A percentile compares a stretch with the other conserved stretches of the same genome.
Evolutionary conservation across 768 basidiomycete genomes (phyloP).

Genomic region (Lactarius akahatsu): DNA sequence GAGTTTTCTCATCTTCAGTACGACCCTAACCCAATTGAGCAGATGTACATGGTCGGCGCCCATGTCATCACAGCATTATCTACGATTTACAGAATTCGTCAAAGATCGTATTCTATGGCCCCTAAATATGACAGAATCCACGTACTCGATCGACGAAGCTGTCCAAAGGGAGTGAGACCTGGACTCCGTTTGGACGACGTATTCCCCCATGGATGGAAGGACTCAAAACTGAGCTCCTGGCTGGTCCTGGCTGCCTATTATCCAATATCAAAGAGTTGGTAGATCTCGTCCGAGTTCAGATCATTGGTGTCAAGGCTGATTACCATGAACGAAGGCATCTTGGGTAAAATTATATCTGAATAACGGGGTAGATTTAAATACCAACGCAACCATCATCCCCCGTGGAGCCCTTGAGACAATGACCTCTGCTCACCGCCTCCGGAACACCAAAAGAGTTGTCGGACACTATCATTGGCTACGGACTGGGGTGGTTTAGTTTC

Average conservation of each 20-base stretch:
- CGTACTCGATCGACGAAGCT: conserved; percentile 40
- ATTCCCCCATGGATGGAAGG: conserved; percentile 38
- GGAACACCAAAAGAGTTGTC: not conserved
- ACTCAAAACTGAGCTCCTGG: conserved; percentile 30
- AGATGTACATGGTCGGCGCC: conserved; percentile 43
- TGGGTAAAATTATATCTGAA: conserved; percentile 43
- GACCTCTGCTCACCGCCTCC: conserved; percentile 34
- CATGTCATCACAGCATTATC: conserved; percentile 40
- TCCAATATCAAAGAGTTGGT: conserved; percentile 47
- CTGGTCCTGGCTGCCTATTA: conserved; percentile 47
- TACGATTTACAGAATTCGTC: conserved; percentile 42
- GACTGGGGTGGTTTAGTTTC: conserved; percentile 43
- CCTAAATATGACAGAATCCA: conserved; percentile 43
- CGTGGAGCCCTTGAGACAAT: conserved; percentile 33
- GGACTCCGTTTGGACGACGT: conserved; percentile 36
- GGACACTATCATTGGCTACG: conserved; percentile 39
- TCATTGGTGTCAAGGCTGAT: not conserved
- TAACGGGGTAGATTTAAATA: conserved; percentile 35
- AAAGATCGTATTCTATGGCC: conserved; percentile 43
- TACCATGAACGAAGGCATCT: conserved; percentile 34
- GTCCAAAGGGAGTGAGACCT: conserved; percentile 36
- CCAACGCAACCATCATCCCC: conserved; percentile 39
- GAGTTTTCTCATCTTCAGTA: too few relatives aligned
- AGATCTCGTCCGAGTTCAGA: conserved; percentile 14
- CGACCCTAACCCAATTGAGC: not conserved